Evolutionary conservation across 2,329 filamentous ascomycete genomes (phyloP), one percentile per base, ranked within the genome.

Genomic region (Alternaria metachromatica): DNA sequence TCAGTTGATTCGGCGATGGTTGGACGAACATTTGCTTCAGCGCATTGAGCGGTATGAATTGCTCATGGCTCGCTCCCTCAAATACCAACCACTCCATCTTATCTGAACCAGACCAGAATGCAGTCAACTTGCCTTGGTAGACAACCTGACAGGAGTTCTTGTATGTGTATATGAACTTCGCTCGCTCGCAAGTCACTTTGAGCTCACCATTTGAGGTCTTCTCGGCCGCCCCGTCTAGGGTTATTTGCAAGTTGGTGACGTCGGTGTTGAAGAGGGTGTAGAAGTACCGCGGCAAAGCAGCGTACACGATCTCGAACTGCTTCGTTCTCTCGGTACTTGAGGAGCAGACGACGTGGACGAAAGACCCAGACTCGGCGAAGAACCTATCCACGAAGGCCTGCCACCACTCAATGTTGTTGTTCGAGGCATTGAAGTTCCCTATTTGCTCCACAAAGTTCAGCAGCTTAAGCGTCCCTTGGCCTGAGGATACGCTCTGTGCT

Each of bases 151-250:
- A 92, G 56, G 90, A 91, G 66, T 91, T 93, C 55, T 92, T 88
- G 75, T 95, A 97, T 88, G 92, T 96, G 77, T 97, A 96, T 6
- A 96, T 90, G 61, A 98, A 88, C 73, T 89, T 96, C 25, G 93
- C 89, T 72, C 89, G 92, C 23, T 84, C 83, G 74, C 92, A 93
- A 71, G 93, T 91, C 21, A 97, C 90, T 70, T 90, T 90, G 72
- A 92, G 89, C 49, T 88, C 88, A 51, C 90, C 89, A 2, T 86
- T 84, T 37, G 92, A 78, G 48, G 83, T 81, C 41, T 81, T 84
- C 69, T 91, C 88, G 26, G 81, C 83, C 15, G 87, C 82, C 41
- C 88, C 90, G 71, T 97, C 94, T 72, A 97, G 87, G 21, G 94
- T 88, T 76, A 98, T 87, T 78, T 97, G 93, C 72, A 98, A 92